Conservation (phyloP, 441 rosid genomes). For the Pelargonium australe region DNA sequence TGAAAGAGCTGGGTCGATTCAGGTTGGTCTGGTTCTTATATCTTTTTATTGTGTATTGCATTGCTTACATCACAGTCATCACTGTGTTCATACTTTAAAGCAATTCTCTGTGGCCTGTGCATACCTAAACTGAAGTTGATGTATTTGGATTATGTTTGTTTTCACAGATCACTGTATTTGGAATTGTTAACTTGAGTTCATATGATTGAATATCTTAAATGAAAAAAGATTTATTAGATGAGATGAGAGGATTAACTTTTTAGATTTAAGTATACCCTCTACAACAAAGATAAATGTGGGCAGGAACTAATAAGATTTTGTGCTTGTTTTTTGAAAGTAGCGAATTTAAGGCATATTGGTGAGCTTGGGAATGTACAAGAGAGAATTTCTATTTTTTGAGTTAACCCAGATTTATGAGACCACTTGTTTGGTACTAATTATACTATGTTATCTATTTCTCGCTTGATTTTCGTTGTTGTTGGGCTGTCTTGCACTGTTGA, state of each 20-base stretch:
- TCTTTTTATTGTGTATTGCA: neutral
- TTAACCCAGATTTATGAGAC: no score
- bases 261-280: neutral
- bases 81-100: neutral
- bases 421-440: no score
- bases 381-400: no score
- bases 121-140: neutral
- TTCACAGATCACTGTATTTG: neutral
- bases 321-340: no score
- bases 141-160: neutral
- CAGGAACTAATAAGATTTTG: neutral
- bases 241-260: no score
- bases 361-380: no score
- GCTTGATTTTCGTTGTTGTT: no score
- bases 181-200: neutral
- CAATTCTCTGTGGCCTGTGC: no score
- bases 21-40: constrained; percentile 31
- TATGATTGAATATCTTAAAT: neutral
- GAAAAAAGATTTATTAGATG: neutral
- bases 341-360: no score
- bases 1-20: constrained; percentile 43
- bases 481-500: neutral
- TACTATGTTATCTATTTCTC: no score
- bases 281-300: neutral
- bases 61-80: neutral